Percentiles rank a stretch among this genome's conserved stretches.
Evolutionary conservation across 2,329 filamentous ascomycete genomes (phyloP).

Genomic region (Macrophomina pseudophaseolina): DNA sequence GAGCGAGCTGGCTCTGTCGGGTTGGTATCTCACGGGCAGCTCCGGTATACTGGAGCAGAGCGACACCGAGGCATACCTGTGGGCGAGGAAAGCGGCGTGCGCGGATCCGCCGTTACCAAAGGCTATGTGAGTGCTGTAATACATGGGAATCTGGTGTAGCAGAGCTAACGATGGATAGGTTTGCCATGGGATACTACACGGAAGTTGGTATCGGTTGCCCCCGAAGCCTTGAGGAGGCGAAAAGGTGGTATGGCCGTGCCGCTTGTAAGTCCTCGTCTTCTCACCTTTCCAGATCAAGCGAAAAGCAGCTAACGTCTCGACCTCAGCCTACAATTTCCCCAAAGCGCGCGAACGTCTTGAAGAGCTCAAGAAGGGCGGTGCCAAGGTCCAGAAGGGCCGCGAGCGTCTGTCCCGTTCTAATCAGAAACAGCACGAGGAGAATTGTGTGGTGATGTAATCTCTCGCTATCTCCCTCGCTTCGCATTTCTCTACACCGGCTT

Average conservation of each 20-base stretch:
- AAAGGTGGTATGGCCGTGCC: constrained; percentile 97
- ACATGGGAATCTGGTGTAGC: too few species aligned
- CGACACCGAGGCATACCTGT: constrained; percentile 95
- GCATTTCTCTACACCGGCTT: neutral
- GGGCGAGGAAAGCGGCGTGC: constrained; percentile 91
- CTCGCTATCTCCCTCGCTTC: neutral
- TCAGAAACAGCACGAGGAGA: constrained; percentile 83
- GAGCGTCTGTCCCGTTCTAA: constrained; percentile 83
- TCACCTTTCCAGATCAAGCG: neutral
- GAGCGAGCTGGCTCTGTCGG: constrained; percentile 68
- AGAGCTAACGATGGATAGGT: constrained; percentile 43
- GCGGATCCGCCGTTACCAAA: constrained; percentile 78
- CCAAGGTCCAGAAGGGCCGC: constrained; percentile 72
- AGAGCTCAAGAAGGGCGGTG: constrained; percentile 82
- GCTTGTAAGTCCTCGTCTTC: constrained; percentile 71
- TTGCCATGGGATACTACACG: constrained; percentile 97
- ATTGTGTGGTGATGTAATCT: constrained; percentile 81
- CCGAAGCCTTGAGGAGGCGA: constrained; percentile 89
- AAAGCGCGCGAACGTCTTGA: constrained; percentile 93
- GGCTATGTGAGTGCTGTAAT: constrained; percentile 62
- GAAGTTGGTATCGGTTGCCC: constrained; percentile 91
- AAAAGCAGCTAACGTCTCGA: neutral
- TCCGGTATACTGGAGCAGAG: constrained; percentile 88
- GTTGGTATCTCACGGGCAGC: constrained; percentile 87
- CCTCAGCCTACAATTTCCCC: constrained; percentile 84